phyloP scores from a whole-genome alignment of 192 early-diverging fungal genomes.

The Jimgerdemannia lactiflua region DNA sequence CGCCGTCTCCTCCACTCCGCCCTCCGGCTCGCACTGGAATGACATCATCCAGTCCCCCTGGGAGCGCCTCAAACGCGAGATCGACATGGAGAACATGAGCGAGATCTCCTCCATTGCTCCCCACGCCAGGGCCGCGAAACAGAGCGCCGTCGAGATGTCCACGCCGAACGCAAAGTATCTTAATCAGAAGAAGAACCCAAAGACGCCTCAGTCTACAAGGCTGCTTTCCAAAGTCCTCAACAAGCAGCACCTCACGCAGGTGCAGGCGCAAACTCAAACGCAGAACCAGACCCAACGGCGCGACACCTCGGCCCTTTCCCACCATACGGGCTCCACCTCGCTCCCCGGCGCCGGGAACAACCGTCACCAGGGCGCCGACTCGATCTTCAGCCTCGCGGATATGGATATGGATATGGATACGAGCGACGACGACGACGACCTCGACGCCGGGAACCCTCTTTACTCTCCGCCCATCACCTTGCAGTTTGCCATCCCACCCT shows the following conservation, averaged over 20 bases:
- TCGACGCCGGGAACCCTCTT: background rate
- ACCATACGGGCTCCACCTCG: background rate
- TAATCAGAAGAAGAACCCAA: background rate
- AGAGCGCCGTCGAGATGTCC: constrained; percentile 8
- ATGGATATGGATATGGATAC: background rate
- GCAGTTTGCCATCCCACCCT: constrained; percentile 24
- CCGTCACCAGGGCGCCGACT: background rate
- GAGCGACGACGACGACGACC: background rate
- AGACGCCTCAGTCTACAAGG: background rate
- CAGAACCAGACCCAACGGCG: background rate
- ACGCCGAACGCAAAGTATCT: background rate
- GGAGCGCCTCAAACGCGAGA: constrained; percentile 21
- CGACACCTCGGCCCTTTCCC: background rate
- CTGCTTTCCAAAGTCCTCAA: constrained; percentile 10
- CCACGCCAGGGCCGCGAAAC: background rate
- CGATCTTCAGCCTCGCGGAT: constrained; percentile 1
- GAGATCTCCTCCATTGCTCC: constrained; percentile 11
- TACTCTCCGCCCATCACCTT: constrained; percentile 30
- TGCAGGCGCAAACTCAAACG: background rate
- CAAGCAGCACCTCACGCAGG: constrained; percentile 2
- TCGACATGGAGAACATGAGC: constrained; percentile 14
- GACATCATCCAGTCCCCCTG: background rate
- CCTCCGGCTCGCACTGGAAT: background rate
- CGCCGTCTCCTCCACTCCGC: background rate
- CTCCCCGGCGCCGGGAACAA: background rate